Percentiles rank a stretch among this genome's conserved stretches.
These are phyloP conservation scores for Candida taoyuanica DNA, from an alignment of 805 yeast genomes.

Conservation along the genomic window DNA sequence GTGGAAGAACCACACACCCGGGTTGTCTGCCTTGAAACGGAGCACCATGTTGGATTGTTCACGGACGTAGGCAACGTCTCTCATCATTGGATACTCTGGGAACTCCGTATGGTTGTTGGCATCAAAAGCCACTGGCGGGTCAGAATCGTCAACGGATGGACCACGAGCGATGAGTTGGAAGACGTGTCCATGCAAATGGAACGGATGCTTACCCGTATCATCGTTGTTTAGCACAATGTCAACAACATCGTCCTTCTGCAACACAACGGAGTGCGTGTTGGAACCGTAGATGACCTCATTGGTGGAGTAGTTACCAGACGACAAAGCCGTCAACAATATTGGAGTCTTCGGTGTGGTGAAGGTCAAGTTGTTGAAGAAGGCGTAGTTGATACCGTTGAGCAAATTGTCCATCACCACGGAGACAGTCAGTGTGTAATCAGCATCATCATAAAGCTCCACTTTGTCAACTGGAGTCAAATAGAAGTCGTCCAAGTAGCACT, in stretches of 20 bases:
- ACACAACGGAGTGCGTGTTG: constrained; percentile 21
- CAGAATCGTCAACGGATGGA: constrained; percentile 46
- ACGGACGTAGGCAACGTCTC: constrained; percentile 70
- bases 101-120: constrained; percentile 38
- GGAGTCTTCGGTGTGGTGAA: constrained; percentile 69
- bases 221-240: constrained; percentile 75
- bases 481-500: constrained; percentile 70
- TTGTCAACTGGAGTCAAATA: constrained; percentile 59
- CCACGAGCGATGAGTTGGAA: constrained; percentile 61
- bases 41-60: constrained; percentile 65
- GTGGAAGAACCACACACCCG: constrained; percentile 94
- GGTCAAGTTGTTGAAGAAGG: constrained; percentile 66
- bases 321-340: constrained; percentile 56
- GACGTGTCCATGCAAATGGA: constrained; percentile 72
- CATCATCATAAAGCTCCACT: constrained; percentile 53
- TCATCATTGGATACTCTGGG: constrained; percentile 55
- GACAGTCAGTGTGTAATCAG: constrained; percentile 65
- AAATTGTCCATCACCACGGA: constrained; percentile 68
- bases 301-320: constrained; percentile 53
- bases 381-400: constrained; percentile 72
- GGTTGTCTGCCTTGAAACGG: constrained; percentile 78
- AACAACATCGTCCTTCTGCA: constrained; percentile 37
- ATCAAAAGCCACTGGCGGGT: constrained; percentile 51
- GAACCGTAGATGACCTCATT: constrained; percentile 68
- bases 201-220: constrained; percentile 78